Base-by-base conservation (phyloP, 257 asterid species). In the Scutellaria barbata region DNA sequence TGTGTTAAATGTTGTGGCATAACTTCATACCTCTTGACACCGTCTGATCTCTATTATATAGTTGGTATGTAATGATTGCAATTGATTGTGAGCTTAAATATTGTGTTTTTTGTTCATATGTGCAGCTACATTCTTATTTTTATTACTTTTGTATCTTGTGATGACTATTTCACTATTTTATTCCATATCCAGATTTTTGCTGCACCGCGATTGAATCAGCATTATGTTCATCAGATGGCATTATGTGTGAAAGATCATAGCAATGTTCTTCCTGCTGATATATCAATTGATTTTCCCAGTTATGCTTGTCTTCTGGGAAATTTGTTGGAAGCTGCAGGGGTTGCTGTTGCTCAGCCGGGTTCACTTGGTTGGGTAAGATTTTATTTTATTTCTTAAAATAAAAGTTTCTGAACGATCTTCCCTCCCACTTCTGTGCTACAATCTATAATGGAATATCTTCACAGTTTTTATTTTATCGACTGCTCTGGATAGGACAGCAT, bases 221-320 rank as follows among this genome's bases (percentile, higher is more conserved):
- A 76, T 62, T 92, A 87, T 85, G 76, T 85, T 82, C 93, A 77
- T 82, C 90, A 88, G 81, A 87, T 92, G 92, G 92, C 84, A 69
- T 69, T 83, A 63, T 80, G 83, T 80, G 88, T 83, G 73, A 88
- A 88, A 79, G 92, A 84, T 81, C 86, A 80, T 71, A 37, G 73
- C 63, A 85, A 76, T 80, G 79, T 86, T 78, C 85, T 88, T 54
- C 90, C 95, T 68, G 78, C 81, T 82, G 97, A 88, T 81, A 65
- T 83, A 80, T 84, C 96, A 68, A 80, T 71, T 66, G 96, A 95
- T 74, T 82, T 83, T 76, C 99, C 99, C 74, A 84, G 92, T 68
- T 81, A 85, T 80, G 98, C 98, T 72, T 88, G 95, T 83, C 89
- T 92, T 70, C 83, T 95, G 56, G 97, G 93, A 66, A 95, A 95